These are phyloP conservation scores for Climacium dendroides DNA, from an alignment of 225 moss, liverwort and hornwort species.

Conservation along the genomic window DNA sequence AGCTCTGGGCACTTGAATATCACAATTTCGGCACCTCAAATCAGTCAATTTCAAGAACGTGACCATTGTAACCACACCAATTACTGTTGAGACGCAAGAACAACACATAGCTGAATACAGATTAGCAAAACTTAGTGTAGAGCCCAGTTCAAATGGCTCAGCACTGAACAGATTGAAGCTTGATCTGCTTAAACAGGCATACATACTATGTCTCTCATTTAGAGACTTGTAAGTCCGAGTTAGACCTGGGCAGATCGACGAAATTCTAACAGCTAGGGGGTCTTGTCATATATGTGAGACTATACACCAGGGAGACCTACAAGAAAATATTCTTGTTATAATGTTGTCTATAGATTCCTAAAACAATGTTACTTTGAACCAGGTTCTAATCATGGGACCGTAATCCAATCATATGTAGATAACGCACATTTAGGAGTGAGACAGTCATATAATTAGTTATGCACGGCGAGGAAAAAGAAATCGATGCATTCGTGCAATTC, in stretches of 20 bases:
- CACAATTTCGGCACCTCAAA: background rate
- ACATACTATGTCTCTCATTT: background rate
- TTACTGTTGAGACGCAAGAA: background rate
- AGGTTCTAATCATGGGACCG: background rate
- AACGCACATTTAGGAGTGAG: background rate
- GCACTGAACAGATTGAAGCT: background rate
- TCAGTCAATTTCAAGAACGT: background rate
- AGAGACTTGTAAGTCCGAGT: background rate
- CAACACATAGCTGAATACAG: background rate
- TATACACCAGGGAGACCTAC: background rate
- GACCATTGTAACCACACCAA: background rate
- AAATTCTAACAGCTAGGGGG: background rate
- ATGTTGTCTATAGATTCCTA: background rate
- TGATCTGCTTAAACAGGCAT: background rate
- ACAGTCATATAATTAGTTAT: background rate
- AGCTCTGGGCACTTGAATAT: background rate
- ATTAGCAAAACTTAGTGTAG: background rate
- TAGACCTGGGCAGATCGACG: background rate
- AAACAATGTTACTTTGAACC: background rate
- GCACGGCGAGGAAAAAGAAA: too few relatives aligned
- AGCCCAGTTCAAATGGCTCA: background rate
- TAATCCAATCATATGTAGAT: background rate
- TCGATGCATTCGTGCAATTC: too few relatives aligned
- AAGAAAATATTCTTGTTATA: background rate
- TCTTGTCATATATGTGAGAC: too few relatives aligned